A percentile compares a stretch with the other conserved stretches of the same genome.
phyloP scores from a whole-genome alignment of 1,139 yeast species.

The Schwanniomyces etchellsii region DNA sequence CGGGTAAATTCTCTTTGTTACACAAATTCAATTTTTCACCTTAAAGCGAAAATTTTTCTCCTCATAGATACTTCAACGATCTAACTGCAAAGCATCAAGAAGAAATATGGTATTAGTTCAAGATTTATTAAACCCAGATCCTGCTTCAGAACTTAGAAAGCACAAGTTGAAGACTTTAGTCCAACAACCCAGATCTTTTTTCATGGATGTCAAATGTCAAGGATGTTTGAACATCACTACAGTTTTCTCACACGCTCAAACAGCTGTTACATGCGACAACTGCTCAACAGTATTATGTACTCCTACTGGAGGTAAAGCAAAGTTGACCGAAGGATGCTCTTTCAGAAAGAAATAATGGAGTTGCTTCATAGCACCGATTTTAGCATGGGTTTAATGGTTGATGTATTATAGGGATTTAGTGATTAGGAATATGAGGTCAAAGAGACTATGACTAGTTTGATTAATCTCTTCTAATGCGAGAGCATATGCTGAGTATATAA shows the following conservation, averaged over 20 bases:
- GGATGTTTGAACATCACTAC: slow-evolving; percentile 99
- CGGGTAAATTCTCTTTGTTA: slow-evolving; percentile 1
- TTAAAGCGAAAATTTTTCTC: too few species aligned
- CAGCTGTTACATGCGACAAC: slow-evolving; percentile 98
- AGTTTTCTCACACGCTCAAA: slow-evolving; percentile 99
- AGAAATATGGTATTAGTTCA: slow-evolving; percentile 77
- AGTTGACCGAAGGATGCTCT: slow-evolving; percentile 98
- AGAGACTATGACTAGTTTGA: too few species aligned
- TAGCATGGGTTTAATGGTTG: slow-evolving; percentile 3
- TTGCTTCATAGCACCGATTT: too few species aligned
- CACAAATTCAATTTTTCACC: slow-evolving; percentile 1
- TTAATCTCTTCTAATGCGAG: too few species aligned
- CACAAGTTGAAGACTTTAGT: slow-evolving; percentile 98
- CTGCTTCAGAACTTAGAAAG: slow-evolving; percentile 93
- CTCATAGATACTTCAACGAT: too few species aligned
- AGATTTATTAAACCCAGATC: slow-evolving; percentile 95
- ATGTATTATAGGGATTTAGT: slow-evolving; percentile 5
- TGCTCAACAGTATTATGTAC: slow-evolving; percentile 98
- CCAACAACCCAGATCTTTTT: slow-evolving; percentile 96
- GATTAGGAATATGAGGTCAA: slow-evolving; percentile 3
- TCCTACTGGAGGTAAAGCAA: slow-evolving; percentile 99
- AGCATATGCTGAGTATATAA: too few species aligned
- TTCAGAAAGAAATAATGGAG: slow-evolving; percentile 98
- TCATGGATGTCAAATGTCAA: slow-evolving; percentile 99
- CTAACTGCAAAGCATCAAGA: slow-evolving; percentile 1